A percentile compares a stretch with the other conserved stretches of the same genome.
phyloP scores from a whole-genome alignment of 2,329 filamentous ascomycete genomes.

The Sarocladium oryzae region DNA sequence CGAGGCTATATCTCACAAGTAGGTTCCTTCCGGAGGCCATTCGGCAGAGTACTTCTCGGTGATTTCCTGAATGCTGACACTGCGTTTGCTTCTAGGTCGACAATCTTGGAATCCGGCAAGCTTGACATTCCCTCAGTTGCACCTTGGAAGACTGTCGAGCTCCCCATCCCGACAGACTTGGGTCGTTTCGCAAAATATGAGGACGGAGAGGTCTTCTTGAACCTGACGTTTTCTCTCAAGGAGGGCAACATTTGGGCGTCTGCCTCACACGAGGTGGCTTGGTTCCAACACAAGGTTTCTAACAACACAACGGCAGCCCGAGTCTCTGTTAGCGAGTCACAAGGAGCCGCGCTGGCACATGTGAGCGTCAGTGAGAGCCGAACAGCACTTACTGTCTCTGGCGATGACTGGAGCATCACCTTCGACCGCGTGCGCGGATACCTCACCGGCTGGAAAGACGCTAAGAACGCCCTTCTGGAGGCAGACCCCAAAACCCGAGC shows the following conservation, averaged over 20 bases:
- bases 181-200: not conserved
- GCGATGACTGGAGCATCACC: constrained; percentile 26
- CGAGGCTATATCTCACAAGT: constrained; percentile 35
- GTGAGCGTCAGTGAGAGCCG: constrained; percentile 38
- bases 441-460: constrained; percentile 34
- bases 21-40: constrained; percentile 18
- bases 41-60: constrained; percentile 11
- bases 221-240: not conserved
- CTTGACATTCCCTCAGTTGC: constrained; percentile 23
- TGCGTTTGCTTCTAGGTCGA: constrained; percentile 32
- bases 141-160: constrained; percentile 38
- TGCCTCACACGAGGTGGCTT: constrained; percentile 4
- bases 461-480: constrained; percentile 27
- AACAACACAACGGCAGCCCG: not conserved
- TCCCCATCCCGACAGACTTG: constrained; percentile 25
- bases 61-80: constrained; percentile 21
- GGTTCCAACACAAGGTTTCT: constrained; percentile 5
- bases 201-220: constrained; percentile 4
- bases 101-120: constrained; percentile 27
- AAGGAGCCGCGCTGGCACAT: no score
- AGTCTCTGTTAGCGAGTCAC: no score
- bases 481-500: constrained; percentile 26
- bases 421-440: constrained; percentile 41
- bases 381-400: constrained; percentile 12
- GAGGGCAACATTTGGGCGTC: not conserved